A percentile compares a stretch with the other conserved stretches of the same genome.
Evolutionary conservation across 2,329 filamentous ascomycete genomes (phyloP).

Genomic region (Alternaria triticimaculans): DNA sequence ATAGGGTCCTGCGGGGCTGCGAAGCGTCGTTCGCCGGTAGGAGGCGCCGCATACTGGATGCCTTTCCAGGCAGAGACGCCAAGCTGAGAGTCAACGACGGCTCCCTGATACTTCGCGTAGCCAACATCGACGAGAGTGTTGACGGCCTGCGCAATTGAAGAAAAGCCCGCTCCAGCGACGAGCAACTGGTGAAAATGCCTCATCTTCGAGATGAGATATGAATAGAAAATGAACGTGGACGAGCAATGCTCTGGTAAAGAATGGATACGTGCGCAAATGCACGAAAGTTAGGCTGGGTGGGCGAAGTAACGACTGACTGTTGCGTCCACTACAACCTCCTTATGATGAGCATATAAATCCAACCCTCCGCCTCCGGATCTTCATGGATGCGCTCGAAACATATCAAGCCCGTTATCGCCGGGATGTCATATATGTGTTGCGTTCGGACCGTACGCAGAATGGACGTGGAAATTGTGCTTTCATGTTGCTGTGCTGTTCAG

Average conservation of each 20-base stretch:
- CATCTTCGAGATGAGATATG: not conserved
- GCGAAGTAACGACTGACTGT: not conserved
- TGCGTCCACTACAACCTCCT: not conserved
- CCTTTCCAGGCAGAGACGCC: constrained; percentile 75
- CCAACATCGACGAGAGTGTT: constrained; percentile 62
- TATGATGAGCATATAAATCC: not conserved
- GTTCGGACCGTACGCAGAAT: not conserved
- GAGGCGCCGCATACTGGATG: constrained; percentile 74
- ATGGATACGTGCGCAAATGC: not conserved
- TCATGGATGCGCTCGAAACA: not conserved
- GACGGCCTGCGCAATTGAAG: constrained; percentile 32
- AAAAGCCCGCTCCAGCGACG: constrained; percentile 1
- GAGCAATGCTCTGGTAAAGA: not conserved
- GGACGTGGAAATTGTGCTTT: not conserved
- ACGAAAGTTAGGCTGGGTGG: not conserved
- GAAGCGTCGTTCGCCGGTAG: constrained; percentile 70
- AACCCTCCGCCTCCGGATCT: not conserved
- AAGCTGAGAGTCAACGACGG: constrained; percentile 50
- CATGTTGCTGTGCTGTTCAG: not conserved
- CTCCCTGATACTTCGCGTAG: constrained; percentile 71
- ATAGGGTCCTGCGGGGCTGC: constrained; percentile 60
- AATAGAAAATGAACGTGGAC: not conserved
- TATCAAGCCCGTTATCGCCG: not conserved
- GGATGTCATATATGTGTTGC: not conserved
- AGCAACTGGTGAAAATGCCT: not conserved